Base-by-base conservation (phyloP, 208 protist species). In the Acanthamoeba castellanii region DNA sequence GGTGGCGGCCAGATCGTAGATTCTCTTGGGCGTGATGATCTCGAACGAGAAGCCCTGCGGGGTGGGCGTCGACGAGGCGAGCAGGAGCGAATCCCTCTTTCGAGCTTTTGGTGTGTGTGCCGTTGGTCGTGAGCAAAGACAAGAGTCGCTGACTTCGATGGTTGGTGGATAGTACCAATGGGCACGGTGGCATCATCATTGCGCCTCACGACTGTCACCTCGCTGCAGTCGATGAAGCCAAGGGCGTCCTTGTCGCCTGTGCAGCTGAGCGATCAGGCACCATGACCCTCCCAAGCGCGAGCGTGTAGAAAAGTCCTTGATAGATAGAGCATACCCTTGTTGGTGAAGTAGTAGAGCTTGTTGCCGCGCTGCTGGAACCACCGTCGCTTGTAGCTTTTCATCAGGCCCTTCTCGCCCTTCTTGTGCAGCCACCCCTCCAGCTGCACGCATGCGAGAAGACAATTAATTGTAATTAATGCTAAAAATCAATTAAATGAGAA, bases 401-500 rank as follows among this genome's bases (percentile, higher is more conserved):
- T 66, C 61, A 94, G 90, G 7, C 90, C 90, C 70, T 94, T 94
- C n/a, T 94, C 90, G 45, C 90, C 90, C 52, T 94, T 76, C 34
- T 94, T 94, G 13, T 84, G 47, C 68, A 94, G 47, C 68, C 70
- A 94, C 47, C 90, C 90, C 32, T 76, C 70, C 68, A 94, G 52
- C 90, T 94, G 68, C 37, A 45, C 87, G 22, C 22, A 66, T 66
- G 59, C 16, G 14, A 66, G 59, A 66, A 22, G 25, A 66, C 7
- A 66, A 66, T 66, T 66, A 66, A 66, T 9, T 27, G 27, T 2
- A 37, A 22, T 16, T n/a, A 66, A n/a, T 66, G 0, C 2, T n/a
- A 9, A n/a, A 27, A n/a, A 27, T 66, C 16, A 66, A 66, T 66
- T 7, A 66, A n/a, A 66, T 66, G 8, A 9, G 25, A 66, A 66